These are phyloP conservation scores for Malbranchea cinnamomea DNA, from an alignment of 2,329 filamentous ascomycete genomes.

Conservation along the genomic window DNA sequence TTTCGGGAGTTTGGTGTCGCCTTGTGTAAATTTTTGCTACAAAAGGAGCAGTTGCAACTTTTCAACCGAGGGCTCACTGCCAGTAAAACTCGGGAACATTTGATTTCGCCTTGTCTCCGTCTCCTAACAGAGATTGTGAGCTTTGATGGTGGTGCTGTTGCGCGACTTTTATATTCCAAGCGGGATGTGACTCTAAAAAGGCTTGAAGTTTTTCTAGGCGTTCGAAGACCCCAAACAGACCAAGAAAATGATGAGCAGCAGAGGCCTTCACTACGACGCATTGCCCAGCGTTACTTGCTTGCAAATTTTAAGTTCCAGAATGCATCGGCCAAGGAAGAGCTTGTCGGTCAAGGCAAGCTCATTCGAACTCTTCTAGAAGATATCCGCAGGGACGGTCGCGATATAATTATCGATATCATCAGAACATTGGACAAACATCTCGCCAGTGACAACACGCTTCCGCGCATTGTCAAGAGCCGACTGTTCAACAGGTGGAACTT, in stretches of 20 bases:
- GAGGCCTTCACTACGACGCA: conserved; percentile 67
- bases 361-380: conserved; percentile 58
- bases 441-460: conserved; percentile 58
- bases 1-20: conserved; percentile 60
- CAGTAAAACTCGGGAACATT: conserved; percentile 67
- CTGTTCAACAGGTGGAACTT: conserved; percentile 63
- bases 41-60: conserved; percentile 66
- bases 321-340: conserved; percentile 61
- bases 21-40: conserved; percentile 67
- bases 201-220: conserved; percentile 63
- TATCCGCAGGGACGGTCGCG: conserved; percentile 62
- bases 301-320: conserved; percentile 66
- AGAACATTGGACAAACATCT: conserved; percentile 54
- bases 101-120: conserved; percentile 78
- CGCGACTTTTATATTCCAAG: conserved; percentile 61
- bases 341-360: conserved; percentile 60
- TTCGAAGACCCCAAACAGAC: conserved; percentile 40
- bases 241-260: conserved; percentile 46
- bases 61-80: conserved; percentile 65
- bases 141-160: conserved; percentile 72
- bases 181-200: conserved; percentile 67
- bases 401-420: conserved; percentile 61
- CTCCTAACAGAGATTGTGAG: conserved; percentile 72
- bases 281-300: conserved; percentile 67
- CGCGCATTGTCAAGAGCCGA: conserved; percentile 57